Evolutionary conservation across 805 yeast genomes (phyloP), one percentile per base, ranked within the genome.

Genomic region (Candida peoriensis): DNA sequence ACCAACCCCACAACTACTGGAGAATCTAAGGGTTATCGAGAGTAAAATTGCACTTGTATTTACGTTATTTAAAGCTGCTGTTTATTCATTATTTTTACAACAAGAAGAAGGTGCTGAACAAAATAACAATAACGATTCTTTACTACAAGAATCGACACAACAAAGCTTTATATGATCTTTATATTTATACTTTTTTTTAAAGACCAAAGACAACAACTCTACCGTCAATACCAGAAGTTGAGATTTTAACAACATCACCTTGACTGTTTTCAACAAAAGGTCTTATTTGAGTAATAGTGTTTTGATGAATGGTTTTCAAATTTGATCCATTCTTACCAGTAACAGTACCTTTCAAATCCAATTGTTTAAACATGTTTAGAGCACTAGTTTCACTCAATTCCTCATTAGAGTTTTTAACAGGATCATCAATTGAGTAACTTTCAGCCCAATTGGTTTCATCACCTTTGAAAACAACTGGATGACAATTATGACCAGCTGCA

Each of bases 401-500:
- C 34, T 57, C 57, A 28, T 63, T 68, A 11, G 72, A 72, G 37
- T 70, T 74, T 36, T 75, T 85, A 30, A 68, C 75, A 28, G 68
- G 76, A 33, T 66, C 73, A 28, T 65, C 72, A 14, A 46, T 48
- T 22, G 50, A 45, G 70, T 64, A 57, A 58, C 76, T 40, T 55
- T 66, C 84, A 66, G 64, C 52, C 95, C 95, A 72, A 35, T 75
- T 75, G 19, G 60, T 45, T 39, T 72, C 77, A 45, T 68, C 64
- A 28, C 95, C 96, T 50, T 76, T 72, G 55, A 84, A 90, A 25
- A 87, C 80, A 33, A 89, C 76, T 34, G 96, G 95, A 60, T 85
- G 86, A 63, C 94, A 83, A 58, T 86, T 88, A 63, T 81, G 88
- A 32, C 99, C 99, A 4, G 89, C 97, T 24, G 84, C 93, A 36